Conservation (phyloP, 257 asterid species). For the Solanum ossicruentum region DNA sequence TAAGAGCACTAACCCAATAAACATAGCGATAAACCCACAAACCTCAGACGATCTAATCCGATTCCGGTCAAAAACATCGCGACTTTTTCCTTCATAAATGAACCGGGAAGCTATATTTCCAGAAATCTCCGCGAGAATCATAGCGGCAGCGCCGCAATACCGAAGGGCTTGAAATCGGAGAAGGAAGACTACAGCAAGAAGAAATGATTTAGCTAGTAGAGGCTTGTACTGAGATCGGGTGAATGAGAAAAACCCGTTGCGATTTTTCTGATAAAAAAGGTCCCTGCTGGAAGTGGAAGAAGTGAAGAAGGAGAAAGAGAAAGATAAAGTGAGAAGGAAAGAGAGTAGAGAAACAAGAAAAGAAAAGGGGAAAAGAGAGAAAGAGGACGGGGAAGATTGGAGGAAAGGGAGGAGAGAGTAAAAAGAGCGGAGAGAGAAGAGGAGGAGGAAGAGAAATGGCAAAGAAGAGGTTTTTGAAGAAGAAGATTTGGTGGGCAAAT, state of each 20-base stretch:
- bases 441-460: slow-evolving; percentile 48
- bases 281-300: slow-evolving; percentile 7
- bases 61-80: slow-evolving; percentile 6
- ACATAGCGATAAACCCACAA: slow-evolving; percentile 56
- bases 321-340: slow-evolving; percentile 48
- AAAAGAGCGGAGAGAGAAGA: slow-evolving; percentile 83
- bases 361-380: slow-evolving; percentile 78
- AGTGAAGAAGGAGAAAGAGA: slow-evolving; percentile 14
- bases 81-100: slow-evolving; percentile 38
- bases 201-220: slow-evolving; percentile 47
- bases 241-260: slow-evolving; percentile 31
- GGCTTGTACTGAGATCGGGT: slow-evolving; percentile 35
- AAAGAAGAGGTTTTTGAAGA: slow-evolving; percentile 24
- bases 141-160: slow-evolving; percentile 85
- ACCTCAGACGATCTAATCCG: slow-evolving; percentile 31
- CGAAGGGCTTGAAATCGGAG: slow-evolving; percentile 74
- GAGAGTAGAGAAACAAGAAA: slow-evolving; percentile 77
- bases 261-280: slow-evolving; percentile 17
- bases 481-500: slow-evolving; percentile 12
- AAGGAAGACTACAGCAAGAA: slow-evolving; percentile 53
- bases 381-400: slow-evolving; percentile 69
- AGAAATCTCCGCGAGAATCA: slow-evolving; percentile 81
- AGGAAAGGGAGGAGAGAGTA: slow-evolving; percentile 82
- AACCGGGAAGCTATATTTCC: slow-evolving; percentile 71
- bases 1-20: slow-evolving; percentile 48